Evolutionary conservation across 768 basidiomycete species (phyloP).

Genomic region (Cyathus striatus): DNA sequence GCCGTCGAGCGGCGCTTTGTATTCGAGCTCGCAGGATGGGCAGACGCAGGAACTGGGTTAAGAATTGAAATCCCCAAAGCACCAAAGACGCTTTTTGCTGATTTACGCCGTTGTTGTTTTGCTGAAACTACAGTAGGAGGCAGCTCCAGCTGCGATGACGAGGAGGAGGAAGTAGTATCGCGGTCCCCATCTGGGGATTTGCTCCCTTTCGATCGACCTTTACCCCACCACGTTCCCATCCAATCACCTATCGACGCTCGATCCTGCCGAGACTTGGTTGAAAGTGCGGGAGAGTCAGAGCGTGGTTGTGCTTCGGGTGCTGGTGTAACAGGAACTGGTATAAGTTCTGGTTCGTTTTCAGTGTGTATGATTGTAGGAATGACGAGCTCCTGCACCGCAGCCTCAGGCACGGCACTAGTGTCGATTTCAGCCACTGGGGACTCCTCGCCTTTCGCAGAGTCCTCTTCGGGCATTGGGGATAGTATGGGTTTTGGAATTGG

Average conservation of each 20-base stretch:
- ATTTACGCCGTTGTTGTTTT: slow-evolving; percentile 30
- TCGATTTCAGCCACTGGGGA: slow-evolving; percentile 4
- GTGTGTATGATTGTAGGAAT: background rate
- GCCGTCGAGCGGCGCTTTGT: slow-evolving; percentile 14
- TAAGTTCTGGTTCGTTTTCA: too few relatives aligned
- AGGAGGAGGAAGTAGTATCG: slow-evolving; percentile 11
- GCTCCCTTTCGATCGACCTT: slow-evolving; percentile 33
- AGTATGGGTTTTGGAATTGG: slow-evolving; percentile 26
- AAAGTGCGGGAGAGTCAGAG: too few relatives aligned
- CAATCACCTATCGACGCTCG: slow-evolving; percentile 62
- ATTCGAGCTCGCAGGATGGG: too few relatives aligned
- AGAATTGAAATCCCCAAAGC: slow-evolving; percentile 66
- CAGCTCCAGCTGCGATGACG: too few relatives aligned
- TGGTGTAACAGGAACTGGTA: too few relatives aligned
- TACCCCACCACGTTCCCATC: slow-evolving; percentile 74
- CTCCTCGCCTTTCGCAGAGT: slow-evolving; percentile 13
- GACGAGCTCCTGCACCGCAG: background rate
- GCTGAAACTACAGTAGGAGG: slow-evolving; percentile 7
- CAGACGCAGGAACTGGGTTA: slow-evolving; percentile 37
- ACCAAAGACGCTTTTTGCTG: slow-evolving; percentile 64
- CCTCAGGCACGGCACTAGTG: too few relatives aligned
- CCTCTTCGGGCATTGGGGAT: slow-evolving; percentile 31
- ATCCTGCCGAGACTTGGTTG: slow-evolving; percentile 35
- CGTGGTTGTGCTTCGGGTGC: too few relatives aligned
- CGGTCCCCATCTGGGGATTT: slow-evolving; percentile 13